A percentile compares a stretch with the other conserved stretches of the same genome.
These are phyloP conservation scores for Gyromitra esculenta DNA, from an alignment of 2,329 filamentous ascomycete species.

Conservation along the genomic window DNA sequence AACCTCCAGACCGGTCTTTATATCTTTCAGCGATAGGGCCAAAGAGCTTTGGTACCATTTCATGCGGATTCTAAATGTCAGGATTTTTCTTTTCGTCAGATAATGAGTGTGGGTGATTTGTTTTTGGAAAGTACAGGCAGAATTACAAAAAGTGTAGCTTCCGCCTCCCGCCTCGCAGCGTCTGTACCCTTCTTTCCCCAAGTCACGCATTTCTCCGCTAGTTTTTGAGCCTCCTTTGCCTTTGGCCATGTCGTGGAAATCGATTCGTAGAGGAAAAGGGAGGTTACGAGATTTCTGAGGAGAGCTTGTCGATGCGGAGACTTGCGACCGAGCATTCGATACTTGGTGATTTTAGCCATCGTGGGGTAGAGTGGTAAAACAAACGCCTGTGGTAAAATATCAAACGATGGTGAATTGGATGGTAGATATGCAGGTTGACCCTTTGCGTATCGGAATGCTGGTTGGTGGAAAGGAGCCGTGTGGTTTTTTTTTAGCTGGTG, in stretches of 20 bases:
- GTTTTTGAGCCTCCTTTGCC: constrained; percentile 92
- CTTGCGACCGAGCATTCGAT: constrained; percentile 80
- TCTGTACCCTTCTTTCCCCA: constrained; percentile 92
- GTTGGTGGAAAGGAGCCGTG: not conserved
- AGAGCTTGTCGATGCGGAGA: constrained; percentile 91
- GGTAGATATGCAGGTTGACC: not conserved
- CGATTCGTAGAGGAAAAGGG: constrained; percentile 89
- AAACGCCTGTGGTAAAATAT: not conserved
- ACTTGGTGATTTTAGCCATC: constrained; percentile 89
- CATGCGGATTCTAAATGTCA: constrained; percentile 69
- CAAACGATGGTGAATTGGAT: not conserved
- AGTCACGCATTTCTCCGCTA: constrained; percentile 95
- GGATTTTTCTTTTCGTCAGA: not conserved
- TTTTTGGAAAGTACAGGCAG: not conserved
- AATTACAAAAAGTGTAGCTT: constrained; percentile 85
- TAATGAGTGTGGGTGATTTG: not conserved
- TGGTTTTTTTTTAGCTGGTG: constrained; percentile 2
- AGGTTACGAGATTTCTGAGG: constrained; percentile 93
- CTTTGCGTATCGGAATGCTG: not conserved
- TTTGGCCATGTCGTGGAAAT: constrained; percentile 96
- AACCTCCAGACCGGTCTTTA: constrained; percentile 80
- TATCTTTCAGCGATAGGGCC: constrained; percentile 83
- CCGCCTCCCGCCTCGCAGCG: constrained; percentile 77
- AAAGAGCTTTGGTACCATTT: constrained; percentile 86
- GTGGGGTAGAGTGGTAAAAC: not conserved